Evolutionary conservation across 2,329 filamentous ascomycete species (phyloP).

Genomic region (Colletotrichum sp.): DNA sequence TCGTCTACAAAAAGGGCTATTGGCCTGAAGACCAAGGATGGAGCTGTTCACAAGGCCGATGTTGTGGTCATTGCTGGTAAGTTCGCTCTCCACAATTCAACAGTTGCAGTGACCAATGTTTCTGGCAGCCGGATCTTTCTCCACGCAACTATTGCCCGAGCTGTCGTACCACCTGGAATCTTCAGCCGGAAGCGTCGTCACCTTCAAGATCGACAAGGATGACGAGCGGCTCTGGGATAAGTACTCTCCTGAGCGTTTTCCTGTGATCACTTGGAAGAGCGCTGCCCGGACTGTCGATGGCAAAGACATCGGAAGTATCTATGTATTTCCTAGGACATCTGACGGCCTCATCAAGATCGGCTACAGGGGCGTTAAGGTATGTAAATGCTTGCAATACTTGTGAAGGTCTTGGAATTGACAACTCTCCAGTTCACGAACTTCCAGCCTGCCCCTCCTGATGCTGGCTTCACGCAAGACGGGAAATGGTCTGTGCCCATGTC

Average conservation of each 20-base stretch:
- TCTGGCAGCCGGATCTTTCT: conserved; percentile 32
- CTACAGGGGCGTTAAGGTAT: conserved; percentile 33
- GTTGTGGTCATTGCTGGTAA: conserved; percentile 41
- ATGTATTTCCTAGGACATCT: conserved; percentile 30
- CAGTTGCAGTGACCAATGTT: neutral
- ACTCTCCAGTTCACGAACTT: conserved; percentile 31
- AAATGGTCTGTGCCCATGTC: conserved; percentile 36
- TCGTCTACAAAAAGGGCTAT: conserved; percentile 27
- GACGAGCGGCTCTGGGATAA: conserved; percentile 33
- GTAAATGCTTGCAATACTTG: conserved; percentile 36
- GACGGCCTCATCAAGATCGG: conserved; percentile 31
- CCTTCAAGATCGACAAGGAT: conserved; percentile 24
- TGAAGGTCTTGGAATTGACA: neutral
- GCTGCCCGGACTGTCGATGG: conserved; percentile 28
- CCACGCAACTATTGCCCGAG: conserved; percentile 29
- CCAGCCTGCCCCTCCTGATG: conserved; percentile 28
- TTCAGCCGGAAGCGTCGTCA: conserved; percentile 24
- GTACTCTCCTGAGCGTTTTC: conserved; percentile 35
- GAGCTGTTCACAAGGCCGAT: conserved; percentile 32
- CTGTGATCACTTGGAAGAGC: conserved; percentile 37
- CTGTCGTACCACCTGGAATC: conserved; percentile 26
- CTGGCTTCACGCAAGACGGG: conserved; percentile 32
- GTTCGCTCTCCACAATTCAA: conserved; percentile 30
- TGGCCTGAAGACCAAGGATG: conserved; percentile 45
- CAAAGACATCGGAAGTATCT: conserved; percentile 33